phyloP scores from a whole-genome alignment of 495 filamentous ascomycete species.

The Penicillium crystallinum region DNA sequence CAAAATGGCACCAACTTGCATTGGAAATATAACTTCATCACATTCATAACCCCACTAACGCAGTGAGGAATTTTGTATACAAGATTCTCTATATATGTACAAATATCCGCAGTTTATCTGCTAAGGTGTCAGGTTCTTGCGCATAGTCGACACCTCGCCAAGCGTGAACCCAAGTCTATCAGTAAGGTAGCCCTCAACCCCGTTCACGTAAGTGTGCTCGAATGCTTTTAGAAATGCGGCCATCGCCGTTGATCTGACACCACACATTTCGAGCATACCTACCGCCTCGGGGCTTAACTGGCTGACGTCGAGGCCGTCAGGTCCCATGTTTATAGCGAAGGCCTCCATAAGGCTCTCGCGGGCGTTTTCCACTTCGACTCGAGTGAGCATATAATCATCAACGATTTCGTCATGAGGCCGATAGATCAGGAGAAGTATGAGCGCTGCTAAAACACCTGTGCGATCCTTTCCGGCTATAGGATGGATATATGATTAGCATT shows the following conservation, averaged over 20 bases:
- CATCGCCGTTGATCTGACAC: slow-evolving; percentile 25
- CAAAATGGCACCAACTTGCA: too few relatives aligned
- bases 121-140: slow-evolving; percentile 9
- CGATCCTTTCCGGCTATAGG: slow-evolving; percentile 55
- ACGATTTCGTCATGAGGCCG: slow-evolving; percentile 38
- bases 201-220: slow-evolving; percentile 18
- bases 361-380: slow-evolving; percentile 23
- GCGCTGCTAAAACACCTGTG: slow-evolving; percentile 55
- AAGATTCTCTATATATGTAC: background rate
- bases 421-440: slow-evolving; percentile 52
- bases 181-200: slow-evolving; percentile 19
- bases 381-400: slow-evolving; percentile 45
- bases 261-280: slow-evolving; percentile 24
- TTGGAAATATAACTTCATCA: background rate
- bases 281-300: slow-evolving; percentile 21
- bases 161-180: slow-evolving; percentile 17
- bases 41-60: background rate
- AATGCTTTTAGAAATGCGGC: slow-evolving; percentile 25
- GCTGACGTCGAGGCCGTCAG: slow-evolving; percentile 11
- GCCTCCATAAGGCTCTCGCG: slow-evolving; percentile 20
- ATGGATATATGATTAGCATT: background rate
- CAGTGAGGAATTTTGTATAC: background rate
- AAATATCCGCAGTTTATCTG: background rate
- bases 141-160: slow-evolving; percentile 14
- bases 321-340: slow-evolving; percentile 9